Evolutionary conservation across 495 filamentous ascomycete genomes (phyloP), one percentile per base, ranked within the genome.

Genomic region (Emericellopsis terricola): DNA sequence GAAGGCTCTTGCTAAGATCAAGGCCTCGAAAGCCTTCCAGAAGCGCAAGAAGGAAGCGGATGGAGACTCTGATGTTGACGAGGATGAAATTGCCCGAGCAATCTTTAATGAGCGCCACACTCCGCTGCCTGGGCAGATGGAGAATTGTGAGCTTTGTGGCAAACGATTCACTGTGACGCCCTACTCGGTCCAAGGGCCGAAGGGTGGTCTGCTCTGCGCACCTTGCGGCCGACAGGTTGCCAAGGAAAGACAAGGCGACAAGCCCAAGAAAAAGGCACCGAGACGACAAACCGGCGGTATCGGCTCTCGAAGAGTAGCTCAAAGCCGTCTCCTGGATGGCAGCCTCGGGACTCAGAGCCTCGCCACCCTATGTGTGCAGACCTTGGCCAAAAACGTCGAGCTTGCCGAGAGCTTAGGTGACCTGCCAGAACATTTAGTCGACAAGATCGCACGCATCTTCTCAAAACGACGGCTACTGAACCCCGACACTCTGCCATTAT

Each of bases 91-190:
- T 40, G 59, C 68, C 19, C 50, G 53, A 15, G 62, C 73, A 18
- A 65, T 76, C 29, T 60, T 76, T 50, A 59, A 76, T 38, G 60
- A 73, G 38, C 73, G 71, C 40, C 44, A 63, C 19, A 64, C 64
- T n/a, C 78, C 76, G 26, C 46, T 75, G 11, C 81, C 89, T 0
- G 86, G 83, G 2, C 89, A 97, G 52, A 68, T 83, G 39, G 81
- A 76, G 18, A 87, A 93, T 43, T 97, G 89, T 44, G 83, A 81
- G 29, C 55, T 69, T 5, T 97, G 89, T 48, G 64, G 70, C 15
- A 87, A 82, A 45, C 75, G 89, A 16, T 97, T 97, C 47, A 94
- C 84, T 0, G 89, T 97, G 18, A 94, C 89, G 0, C 59, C 84
- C 1, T 97, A 97, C 49, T 80, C 75, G 41, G 79, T 81, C 43